A percentile compares a stretch with the other conserved stretches of the same genome.
Evolutionary conservation across 1,284 basidiomycete genomes (phyloP).

Genomic region (Lignosus rhinocerotis): DNA sequence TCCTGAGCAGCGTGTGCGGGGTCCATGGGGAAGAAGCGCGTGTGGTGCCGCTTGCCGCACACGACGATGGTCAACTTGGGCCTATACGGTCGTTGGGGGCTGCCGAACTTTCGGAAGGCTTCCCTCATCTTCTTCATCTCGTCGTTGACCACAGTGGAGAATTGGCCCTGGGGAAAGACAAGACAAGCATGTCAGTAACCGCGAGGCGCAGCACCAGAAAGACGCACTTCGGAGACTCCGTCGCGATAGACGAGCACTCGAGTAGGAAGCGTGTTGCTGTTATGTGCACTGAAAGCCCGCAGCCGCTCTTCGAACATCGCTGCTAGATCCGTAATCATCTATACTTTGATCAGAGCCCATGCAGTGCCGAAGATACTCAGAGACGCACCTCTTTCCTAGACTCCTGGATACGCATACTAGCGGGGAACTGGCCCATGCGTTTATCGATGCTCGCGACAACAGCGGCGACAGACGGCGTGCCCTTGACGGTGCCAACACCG

Average conservation of each 20-base stretch:
- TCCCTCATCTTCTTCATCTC: slow-evolving; percentile 66
- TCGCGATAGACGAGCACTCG: slow-evolving; percentile 77
- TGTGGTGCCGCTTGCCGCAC: slow-evolving; percentile 83
- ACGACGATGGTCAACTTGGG: slow-evolving; percentile 77
- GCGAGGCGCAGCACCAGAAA: neutral
- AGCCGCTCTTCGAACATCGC: slow-evolving; percentile 73
- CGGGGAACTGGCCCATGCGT: slow-evolving; percentile 69
- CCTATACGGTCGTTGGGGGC: slow-evolving; percentile 46
- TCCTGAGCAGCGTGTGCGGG: slow-evolving; percentile 52
- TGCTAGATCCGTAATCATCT: slow-evolving; percentile 72
- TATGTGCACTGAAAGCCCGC: slow-evolving; percentile 48
- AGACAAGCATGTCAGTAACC: neutral
- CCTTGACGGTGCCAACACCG: slow-evolving; percentile 61
- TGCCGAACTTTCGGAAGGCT: slow-evolving; percentile 57
- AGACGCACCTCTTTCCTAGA: slow-evolving; percentile 67
- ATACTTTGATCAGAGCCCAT: neutral
- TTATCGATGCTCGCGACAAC: slow-evolving; percentile 72
- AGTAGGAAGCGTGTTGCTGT: slow-evolving; percentile 48
- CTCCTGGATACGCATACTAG: slow-evolving; percentile 71
- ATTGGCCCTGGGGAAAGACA: slow-evolving; percentile 60
- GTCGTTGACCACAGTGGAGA: slow-evolving; percentile 60
- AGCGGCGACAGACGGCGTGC: slow-evolving; percentile 77
- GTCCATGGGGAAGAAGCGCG: slow-evolving; percentile 76
- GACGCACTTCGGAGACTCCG: slow-evolving; percentile 69
- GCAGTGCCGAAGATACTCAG: neutral